phyloP scores from a whole-genome alignment of 2,329 filamentous ascomycete species.

The Simplicillium sp. region DNA sequence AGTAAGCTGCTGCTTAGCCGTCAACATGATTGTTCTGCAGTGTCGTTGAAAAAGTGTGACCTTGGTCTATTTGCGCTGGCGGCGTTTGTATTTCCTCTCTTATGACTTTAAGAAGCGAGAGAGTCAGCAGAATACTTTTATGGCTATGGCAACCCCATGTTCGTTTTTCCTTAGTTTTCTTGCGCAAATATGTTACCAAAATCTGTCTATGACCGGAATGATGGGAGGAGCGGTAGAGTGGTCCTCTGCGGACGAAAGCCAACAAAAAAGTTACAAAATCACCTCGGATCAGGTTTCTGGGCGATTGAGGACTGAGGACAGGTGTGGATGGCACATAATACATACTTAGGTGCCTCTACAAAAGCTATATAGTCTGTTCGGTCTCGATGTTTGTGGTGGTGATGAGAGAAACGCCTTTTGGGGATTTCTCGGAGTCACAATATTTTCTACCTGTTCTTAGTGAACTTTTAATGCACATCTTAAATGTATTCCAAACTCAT shows the following conservation, averaged over 20 bases:
- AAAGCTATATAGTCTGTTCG: too few species aligned
- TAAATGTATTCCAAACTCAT: slow-evolving; percentile 32
- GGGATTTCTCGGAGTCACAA: too few species aligned
- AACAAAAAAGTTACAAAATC: too few species aligned
- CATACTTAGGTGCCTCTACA: too few species aligned
- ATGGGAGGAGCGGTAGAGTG: slow-evolving; percentile 13
- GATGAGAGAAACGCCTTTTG: too few species aligned
- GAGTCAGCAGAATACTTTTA: slow-evolving; percentile 29
- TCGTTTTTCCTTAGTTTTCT: slow-evolving; percentile 22
- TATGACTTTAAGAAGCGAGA: slow-evolving; percentile 31
- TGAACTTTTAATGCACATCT: slow-evolving; percentile 57
- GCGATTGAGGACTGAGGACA: too few species aligned
- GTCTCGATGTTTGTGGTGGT: too few species aligned
- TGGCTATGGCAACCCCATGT: slow-evolving; percentile 27
- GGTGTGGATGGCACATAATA: too few species aligned
- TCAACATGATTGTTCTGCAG: slow-evolving; percentile 19
- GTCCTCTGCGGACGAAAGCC: too few species aligned
- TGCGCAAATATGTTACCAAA: slow-evolving; percentile 19
- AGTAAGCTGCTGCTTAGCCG: slow-evolving; percentile 25
- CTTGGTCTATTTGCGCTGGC: slow-evolving; percentile 35
- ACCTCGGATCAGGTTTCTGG: too few species aligned
- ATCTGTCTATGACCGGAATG: slow-evolving; percentile 19
- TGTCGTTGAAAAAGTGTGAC: slow-evolving; percentile 25
- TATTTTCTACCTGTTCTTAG: slow-evolving; percentile 30
- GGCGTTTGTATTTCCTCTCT: slow-evolving; percentile 37